Percentiles rank a stretch among this genome's conserved stretches.
phyloP scores from a whole-genome alignment of 148 eudicot genomes.

The Rhododendron mucronatum region DNA sequence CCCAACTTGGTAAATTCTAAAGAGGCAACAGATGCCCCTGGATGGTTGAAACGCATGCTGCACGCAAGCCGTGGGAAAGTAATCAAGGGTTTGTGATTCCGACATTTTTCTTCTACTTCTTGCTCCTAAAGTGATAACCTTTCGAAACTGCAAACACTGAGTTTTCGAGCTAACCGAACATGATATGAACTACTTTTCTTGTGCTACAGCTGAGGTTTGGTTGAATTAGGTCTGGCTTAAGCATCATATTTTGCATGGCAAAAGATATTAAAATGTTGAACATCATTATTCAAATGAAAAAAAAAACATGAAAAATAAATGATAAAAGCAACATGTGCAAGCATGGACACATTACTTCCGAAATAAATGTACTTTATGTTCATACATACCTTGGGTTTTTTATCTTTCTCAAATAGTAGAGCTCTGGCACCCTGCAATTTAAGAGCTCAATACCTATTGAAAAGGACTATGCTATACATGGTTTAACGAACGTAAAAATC shows the following conservation, averaged over 20 bases:
- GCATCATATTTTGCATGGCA: background rate
- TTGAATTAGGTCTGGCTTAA: background rate
- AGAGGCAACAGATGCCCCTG: background rate
- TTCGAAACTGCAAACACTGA: background rate
- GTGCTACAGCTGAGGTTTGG: background rate
- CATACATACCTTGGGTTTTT: constrained; percentile 28
- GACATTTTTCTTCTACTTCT: background rate
- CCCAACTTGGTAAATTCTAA: background rate
- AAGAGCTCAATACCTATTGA: background rate
- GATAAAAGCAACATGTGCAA: background rate
- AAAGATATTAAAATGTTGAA: background rate
- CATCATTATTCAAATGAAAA: background rate
- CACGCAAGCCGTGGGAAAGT: background rate
- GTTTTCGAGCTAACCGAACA: background rate
- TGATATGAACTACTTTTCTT: background rate
- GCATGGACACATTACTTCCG: background rate
- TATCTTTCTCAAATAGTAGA: constrained; percentile 29
- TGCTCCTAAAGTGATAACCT: background rate
- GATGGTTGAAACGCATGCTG: background rate
- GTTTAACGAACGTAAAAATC: background rate
- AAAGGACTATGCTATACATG: background rate
- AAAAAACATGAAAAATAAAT: background rate
- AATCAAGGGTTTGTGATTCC: background rate
- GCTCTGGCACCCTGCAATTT: constrained; percentile 34
- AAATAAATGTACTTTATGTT: background rate